Evolutionary conservation across 495 filamentous ascomycete species (phyloP).

Genomic region (Stereocaulon alpinum): DNA sequence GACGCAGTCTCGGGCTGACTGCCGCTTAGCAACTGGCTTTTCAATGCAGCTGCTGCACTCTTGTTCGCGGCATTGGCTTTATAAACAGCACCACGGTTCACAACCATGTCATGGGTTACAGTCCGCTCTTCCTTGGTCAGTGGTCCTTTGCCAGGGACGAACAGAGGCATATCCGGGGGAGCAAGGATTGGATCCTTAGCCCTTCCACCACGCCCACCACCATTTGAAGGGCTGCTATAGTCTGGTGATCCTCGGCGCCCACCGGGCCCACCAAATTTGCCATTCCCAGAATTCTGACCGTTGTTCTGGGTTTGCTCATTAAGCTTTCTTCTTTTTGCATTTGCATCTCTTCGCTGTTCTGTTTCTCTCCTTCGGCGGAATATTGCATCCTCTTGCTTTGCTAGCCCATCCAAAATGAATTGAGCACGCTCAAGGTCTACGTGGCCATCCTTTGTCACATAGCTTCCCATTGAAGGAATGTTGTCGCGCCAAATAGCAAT

Average conservation of each 20-base stretch:
- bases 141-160: constrained; percentile 47
- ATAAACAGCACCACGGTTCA: constrained; percentile 64
- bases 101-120: constrained; percentile 79
- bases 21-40: constrained; percentile 60
- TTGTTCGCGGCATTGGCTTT: constrained; percentile 83
- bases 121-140: constrained; percentile 49
- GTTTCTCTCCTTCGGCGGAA: constrained; percentile 73
- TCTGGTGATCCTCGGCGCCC: constrained; percentile 36
- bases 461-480: constrained; percentile 82
- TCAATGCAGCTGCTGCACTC: constrained; percentile 83
- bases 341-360: constrained; percentile 71
- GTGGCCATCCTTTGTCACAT: constrained; percentile 87
- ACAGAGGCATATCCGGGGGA: constrained; percentile 41
- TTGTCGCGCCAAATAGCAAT: constrained; percentile 95
- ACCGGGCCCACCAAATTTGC: constrained; percentile 11
- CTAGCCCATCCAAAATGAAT: constrained; percentile 76
- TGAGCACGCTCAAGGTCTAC: constrained; percentile 83
- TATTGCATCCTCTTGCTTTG: constrained; percentile 91
- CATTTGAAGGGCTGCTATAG: constrained; percentile 29
- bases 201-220: constrained; percentile 25
- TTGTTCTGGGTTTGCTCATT: constrained; percentile 46
- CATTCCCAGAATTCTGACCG: constrained; percentile 27
- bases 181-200: constrained; percentile 26
- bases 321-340: constrained; percentile 66
- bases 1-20: neutral